phyloP scores from a whole-genome alignment of 345 rosid genomes.

The Pseudoturritis turrita region DNA sequence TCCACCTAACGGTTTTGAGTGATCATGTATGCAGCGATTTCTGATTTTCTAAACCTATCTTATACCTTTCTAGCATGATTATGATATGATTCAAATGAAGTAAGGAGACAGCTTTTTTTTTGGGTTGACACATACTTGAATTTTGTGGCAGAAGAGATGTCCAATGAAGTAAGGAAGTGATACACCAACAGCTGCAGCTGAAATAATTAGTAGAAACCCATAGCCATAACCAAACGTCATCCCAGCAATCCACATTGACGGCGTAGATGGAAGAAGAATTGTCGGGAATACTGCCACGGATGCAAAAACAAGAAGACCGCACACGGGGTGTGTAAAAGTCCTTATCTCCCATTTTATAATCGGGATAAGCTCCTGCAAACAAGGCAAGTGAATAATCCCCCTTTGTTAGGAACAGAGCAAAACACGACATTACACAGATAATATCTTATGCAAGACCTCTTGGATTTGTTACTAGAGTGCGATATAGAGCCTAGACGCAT shows the following conservation, averaged over 20 bases:
- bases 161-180: slow-evolving; percentile 90
- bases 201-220: slow-evolving; percentile 76
- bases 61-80: not conserved
- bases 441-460: not conserved
- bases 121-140: slow-evolving; percentile 44
- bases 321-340: slow-evolving; percentile 74
- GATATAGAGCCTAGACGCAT: not conserved
- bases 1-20: not conserved
- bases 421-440: not conserved
- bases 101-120: not conserved
- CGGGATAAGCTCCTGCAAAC: slow-evolving; percentile 73
- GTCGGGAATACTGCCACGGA: slow-evolving; percentile 82
- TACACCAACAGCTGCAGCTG: slow-evolving; percentile 62
- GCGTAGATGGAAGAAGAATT: slow-evolving; percentile 78
- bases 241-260: slow-evolving; percentile 98
- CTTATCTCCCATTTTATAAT: slow-evolving; percentile 83
- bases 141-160: slow-evolving; percentile 66
- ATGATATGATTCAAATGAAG: slow-evolving; percentile 6
- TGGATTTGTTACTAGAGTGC: not conserved
- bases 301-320: slow-evolving; percentile 67
- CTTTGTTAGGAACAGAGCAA: not conserved
- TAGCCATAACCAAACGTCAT: slow-evolving; percentile 93
- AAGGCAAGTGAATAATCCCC: not conserved
- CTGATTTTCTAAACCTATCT: not conserved
- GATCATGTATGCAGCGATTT: not conserved